A percentile compares a stretch with the other conserved stretches of the same genome.
phyloP scores from a whole-genome alignment of 169 alveolate species.

The Ichthyophthirius multifiliis region DNA sequence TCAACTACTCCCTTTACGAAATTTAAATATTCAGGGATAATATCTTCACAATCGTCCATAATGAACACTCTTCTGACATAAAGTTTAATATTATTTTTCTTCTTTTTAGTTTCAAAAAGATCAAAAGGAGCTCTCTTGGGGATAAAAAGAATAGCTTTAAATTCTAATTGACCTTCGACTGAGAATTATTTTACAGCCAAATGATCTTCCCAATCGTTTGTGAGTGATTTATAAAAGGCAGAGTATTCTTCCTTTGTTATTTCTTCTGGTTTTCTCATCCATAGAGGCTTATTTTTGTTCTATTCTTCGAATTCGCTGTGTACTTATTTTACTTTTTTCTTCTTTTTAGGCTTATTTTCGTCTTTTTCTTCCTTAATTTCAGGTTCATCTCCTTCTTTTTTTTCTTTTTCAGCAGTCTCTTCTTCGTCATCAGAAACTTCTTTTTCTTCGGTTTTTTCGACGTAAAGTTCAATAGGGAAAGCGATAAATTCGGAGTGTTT shows the following conservation, averaged over 20 bases:
- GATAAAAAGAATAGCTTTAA: conserved; percentile 98
- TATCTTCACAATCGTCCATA: conserved; percentile 99
- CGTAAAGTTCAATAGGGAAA: conserved; percentile 97
- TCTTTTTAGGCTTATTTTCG: conserved; percentile 93
- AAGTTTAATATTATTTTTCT: conserved; percentile 97
- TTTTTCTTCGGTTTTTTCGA: conserved; percentile 96
- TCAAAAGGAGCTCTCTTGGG: conserved; percentile 99
- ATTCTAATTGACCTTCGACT: conserved; percentile 99
- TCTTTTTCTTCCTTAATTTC: conserved; percentile 80
- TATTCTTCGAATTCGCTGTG: conserved; percentile 96
- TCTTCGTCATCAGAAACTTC: conserved; percentile 99
- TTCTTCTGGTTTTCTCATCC: conserved; percentile 99
- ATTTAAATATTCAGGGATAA: conserved; percentile 99
- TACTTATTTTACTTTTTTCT: conserved; percentile 97
- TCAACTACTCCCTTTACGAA: conserved; percentile 99
- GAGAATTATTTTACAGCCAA: conserved; percentile 97
- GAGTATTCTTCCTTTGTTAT: conserved; percentile 99
- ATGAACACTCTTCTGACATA: conserved; percentile 99
- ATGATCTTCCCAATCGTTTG: conserved; percentile 99
- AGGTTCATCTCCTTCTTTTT: conserved; percentile 65
- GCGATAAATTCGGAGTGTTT: conserved; percentile 99
- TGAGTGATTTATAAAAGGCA: conserved; percentile 96
- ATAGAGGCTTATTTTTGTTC: conserved; percentile 98
- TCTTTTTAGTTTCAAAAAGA: conserved; percentile 98
- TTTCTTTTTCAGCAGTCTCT: conserved; percentile 87